Base-by-base conservation (phyloP, 768 basidiomycete genomes). In the Phaffia tasmanica region DNA sequence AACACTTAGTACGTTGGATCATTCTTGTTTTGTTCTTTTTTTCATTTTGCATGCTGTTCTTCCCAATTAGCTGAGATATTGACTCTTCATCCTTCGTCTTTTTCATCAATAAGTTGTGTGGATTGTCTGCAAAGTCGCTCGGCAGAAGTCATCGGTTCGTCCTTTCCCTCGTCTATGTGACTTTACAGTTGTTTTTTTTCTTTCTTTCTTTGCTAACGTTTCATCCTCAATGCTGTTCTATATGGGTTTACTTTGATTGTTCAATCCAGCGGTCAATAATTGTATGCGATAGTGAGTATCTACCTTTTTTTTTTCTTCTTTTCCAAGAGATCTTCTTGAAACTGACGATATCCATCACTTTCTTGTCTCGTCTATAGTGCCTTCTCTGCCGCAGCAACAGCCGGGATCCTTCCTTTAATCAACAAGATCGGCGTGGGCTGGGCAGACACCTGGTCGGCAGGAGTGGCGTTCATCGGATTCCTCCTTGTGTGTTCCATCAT, bases 381-480 rank as follows among this genome's bases (percentile, higher is more conserved):
- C 8, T 74, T 42, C 35, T 42, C 35, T 11, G 35, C 35, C 11
- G 35, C 35, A 11, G 35, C 6, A 42, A 42, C 75, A 0, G 77
- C 78, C 18, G 73, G 72, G 47, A 73, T 76, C 25, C 69, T 78
- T 4, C 78, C 78, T 0, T 65, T 77, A 51, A 71, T 76, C 56
- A 68, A 76, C 25, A 70, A 72, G 0, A 75, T 78, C 35, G 76
- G 76, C 32, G 75, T 76, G 61, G 77, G 77, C 19, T 72, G 70
- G 70, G 75, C 77, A 11, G 72, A 75, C 70, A 76, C 76, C 8
- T 64, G 76, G 29, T 70, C 74, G 4, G 73, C 73, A 0, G 61
- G 47, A 7, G 19, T 69, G 18, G 49, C 42, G 25, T 42, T 63
- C 25, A 29, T 69, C 18, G 67, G 67, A 0, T 49, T 64, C 30